Evolutionary conservation across 2,329 filamentous ascomycete genomes (phyloP), one percentile per base, ranked within the genome.

Genomic region (Akanthomyces muscarius): DNA sequence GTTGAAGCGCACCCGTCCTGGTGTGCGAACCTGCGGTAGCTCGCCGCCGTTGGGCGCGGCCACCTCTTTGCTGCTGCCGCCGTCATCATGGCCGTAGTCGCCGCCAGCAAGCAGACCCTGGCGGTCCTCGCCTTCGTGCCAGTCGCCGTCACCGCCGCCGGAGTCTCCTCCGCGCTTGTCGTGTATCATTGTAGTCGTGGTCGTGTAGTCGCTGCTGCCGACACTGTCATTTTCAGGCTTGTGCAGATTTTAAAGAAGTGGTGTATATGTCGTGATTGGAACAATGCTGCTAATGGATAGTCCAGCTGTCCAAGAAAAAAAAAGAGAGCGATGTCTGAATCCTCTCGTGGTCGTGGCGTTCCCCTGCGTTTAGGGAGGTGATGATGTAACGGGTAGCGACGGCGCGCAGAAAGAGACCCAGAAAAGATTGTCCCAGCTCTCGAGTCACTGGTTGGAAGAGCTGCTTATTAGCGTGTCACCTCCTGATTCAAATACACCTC

Each of bases 1-100:
- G 69, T 88, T 87, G 75, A 95, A 95, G 68, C 89, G 88, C 52
- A 95, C 91, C 30, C 90, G 83, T 72, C 90, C 88, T 10, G 88
- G 84, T 42, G 84, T 82, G 65, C 77, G 73, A 21, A 53, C 21
- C 25, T 42, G 38, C 21, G 63, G 60, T 8, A 33, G 21, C 30
- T 50, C 33, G 56, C 55, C 47, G 45, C 45, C 47, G 38, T 30
- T 60, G 47, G 57, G 25, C 48, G 47, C 30, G 57, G 57, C 3
- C 33, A 23, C 42, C 50, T 61, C 50, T 41, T 55, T 54, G 48
- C 52, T 41, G 44, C 38, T 11, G 7, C 25, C 14, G 47, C n/a
- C 51, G 16, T 30, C 36, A 13, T 68, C 57, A 18, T 69, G 63
- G 45, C 61, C 56, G 45, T 67, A 66, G 50, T 69, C 65, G 42